A percentile compares a stretch with the other conserved stretches of the same genome.
phyloP scores from a whole-genome alignment of 2,329 filamentous ascomycete genomes.

The Simplicillium aogashimaense region DNA sequence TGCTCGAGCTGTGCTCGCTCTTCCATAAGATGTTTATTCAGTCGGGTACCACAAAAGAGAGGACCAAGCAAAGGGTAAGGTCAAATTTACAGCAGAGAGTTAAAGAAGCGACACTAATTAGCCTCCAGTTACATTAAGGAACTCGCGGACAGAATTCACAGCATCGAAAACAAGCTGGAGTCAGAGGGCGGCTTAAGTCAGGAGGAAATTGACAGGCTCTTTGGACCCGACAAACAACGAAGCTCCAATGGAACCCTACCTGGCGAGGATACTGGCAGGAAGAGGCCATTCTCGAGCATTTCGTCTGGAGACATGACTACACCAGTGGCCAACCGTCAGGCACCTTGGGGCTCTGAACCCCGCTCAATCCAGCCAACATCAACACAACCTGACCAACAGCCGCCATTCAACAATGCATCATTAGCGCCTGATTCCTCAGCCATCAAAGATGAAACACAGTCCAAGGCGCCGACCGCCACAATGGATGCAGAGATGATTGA shows the following conservation, averaged over 20 bases:
- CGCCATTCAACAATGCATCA: constrained; percentile 26
- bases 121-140: constrained; percentile 73
- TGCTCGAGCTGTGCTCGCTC: constrained; percentile 77
- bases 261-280: constrained; percentile 22
- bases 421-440: constrained; percentile 35
- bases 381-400: constrained; percentile 20
- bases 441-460: constrained; percentile 23
- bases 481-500: constrained; percentile 25
- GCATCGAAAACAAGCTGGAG: constrained; percentile 69
- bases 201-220: constrained; percentile 35
- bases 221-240: constrained; percentile 22
- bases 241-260: constrained; percentile 15
- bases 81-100: background rate
- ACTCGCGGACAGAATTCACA: constrained; percentile 73
- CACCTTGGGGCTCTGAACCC: constrained; percentile 37
- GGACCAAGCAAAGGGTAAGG: constrained; percentile 78
- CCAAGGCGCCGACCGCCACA: constrained; percentile 23
- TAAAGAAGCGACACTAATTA: background rate
- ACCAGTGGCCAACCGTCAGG: constrained; percentile 29
- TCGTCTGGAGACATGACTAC: constrained; percentile 30
- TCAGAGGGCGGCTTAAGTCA: constrained; percentile 33
- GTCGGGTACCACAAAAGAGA: constrained; percentile 76
- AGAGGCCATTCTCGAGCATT: constrained; percentile 39
- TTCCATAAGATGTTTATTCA: constrained; percentile 72
- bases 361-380: constrained; percentile 32